Conservation (phyloP, 73 alveolate genomes). For the Stentor roeselii region DNA sequence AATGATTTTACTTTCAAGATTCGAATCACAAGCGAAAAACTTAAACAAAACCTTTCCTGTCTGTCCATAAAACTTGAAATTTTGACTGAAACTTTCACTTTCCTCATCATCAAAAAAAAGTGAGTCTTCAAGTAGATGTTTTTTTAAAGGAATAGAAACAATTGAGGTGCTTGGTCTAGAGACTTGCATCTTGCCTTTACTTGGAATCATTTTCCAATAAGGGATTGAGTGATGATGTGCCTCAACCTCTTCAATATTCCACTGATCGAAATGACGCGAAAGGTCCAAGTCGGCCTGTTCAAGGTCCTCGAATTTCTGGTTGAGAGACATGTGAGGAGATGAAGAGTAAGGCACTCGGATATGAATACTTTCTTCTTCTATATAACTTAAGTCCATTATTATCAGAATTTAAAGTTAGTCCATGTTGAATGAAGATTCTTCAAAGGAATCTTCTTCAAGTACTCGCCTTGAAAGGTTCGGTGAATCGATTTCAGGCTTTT, state of each 20-base stretch:
- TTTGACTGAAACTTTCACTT: background rate
- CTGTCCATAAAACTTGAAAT: too few species aligned
- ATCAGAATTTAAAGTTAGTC: too few species aligned
- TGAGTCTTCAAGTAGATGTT: slow-evolving; percentile 2
- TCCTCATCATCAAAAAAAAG: background rate
- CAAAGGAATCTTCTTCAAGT: too few species aligned
- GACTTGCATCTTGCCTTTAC: background rate
- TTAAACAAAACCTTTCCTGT: too few species aligned
- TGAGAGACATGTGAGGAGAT: background rate
- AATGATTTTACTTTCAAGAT: too few species aligned
- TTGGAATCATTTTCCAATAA: background rate
- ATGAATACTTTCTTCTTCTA: slow-evolving; percentile 2
- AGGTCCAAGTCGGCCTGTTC: background rate
- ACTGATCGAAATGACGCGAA: background rate
- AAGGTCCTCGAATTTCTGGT: background rate
- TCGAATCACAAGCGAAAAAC: too few species aligned
- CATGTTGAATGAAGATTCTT: too few species aligned
- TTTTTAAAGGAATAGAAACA: background rate
- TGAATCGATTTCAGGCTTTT: too few species aligned
- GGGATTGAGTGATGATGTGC: background rate
- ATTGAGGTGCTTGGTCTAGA: background rate
- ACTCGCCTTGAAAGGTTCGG: too few species aligned
- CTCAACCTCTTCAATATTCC: background rate
- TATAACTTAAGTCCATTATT: background rate
- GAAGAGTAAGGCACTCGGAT: background rate